Conservation (phyloP, 164 flowering plant species). For the Chloranthus sessilifolius region DNA sequence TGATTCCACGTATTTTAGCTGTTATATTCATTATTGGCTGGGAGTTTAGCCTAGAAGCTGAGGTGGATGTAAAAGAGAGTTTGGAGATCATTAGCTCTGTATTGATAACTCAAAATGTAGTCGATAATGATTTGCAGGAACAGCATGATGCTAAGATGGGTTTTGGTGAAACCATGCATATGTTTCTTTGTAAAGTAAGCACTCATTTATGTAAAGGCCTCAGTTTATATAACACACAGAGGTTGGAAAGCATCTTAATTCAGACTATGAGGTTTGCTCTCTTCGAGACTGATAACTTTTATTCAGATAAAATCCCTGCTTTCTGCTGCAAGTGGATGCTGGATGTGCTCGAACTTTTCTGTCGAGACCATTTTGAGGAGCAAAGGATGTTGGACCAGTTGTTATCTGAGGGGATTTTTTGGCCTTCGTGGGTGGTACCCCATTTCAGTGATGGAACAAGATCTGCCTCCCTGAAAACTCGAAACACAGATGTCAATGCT, state of each 20-base stretch:
- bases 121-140: slow-evolving; percentile 19
- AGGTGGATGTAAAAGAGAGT: slow-evolving; percentile 6
- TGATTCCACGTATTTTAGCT: slow-evolving; percentile 53
- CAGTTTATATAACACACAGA: slow-evolving; percentile 19
- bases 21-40: slow-evolving; percentile 56
- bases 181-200: slow-evolving; percentile 32
- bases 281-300: slow-evolving; percentile 27
- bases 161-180: slow-evolving; percentile 45
- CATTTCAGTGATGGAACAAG: slow-evolving; percentile 22
- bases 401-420: slow-evolving; percentile 32
- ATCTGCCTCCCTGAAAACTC: slow-evolving; percentile 20
- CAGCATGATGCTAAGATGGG: slow-evolving; percentile 21
- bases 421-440: slow-evolving; percentile 62
- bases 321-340: slow-evolving; percentile 58
- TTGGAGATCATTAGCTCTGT: neutral
- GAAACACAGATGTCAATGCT: slow-evolving; percentile 13
- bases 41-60: slow-evolving; percentile 46
- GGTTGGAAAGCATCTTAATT: slow-evolving; percentile 37
- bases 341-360: slow-evolving; percentile 47
- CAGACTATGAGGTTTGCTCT: slow-evolving; percentile 47
- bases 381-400: slow-evolving; percentile 60
- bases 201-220: slow-evolving; percentile 38
- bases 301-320: slow-evolving; percentile 26
- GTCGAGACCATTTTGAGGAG: slow-evolving; percentile 46
- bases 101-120: slow-evolving; percentile 10